phyloP scores from a whole-genome alignment of 1,284 basidiomycete species.

The Lentinula novae-zelandiae region DNA sequence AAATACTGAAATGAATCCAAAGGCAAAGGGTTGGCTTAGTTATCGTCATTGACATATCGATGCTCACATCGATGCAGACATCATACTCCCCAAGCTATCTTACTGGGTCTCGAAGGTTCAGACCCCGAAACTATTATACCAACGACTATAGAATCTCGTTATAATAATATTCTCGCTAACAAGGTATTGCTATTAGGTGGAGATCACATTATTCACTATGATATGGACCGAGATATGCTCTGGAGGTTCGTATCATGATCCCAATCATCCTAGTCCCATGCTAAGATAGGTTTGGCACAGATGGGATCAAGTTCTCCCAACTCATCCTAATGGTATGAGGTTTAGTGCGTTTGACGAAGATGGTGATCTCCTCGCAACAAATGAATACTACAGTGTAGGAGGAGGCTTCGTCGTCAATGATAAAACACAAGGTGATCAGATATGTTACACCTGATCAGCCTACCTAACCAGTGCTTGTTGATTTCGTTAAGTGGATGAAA shows the following conservation, averaged over 20 bases:
- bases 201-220: constrained; percentile 71
- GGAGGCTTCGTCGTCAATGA: constrained; percentile 92
- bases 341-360: constrained; percentile 82
- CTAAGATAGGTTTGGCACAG: background rate
- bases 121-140: constrained; percentile 87
- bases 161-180: constrained; percentile 63
- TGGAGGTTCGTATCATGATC: constrained; percentile 48
- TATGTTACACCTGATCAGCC: background rate
- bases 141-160: constrained; percentile 72
- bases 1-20: constrained; percentile 8
- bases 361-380: constrained; percentile 88
- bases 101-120: constrained; percentile 87
- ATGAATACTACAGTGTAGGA: constrained; percentile 92
- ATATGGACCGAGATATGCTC: constrained; percentile 87
- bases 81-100: constrained; percentile 91
- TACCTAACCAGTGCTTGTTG: background rate
- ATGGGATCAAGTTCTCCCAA: constrained; percentile 79
- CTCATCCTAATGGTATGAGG: constrained; percentile 88
- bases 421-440: constrained; percentile 69
- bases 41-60: constrained; percentile 3
- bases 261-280: background rate
- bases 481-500: constrained; percentile 71
- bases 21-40: constrained; percentile 71
- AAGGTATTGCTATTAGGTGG: constrained; percentile 73
- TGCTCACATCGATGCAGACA: constrained; percentile 49